Evolutionary conservation across 192 early-diverging fungal genomes (phyloP).

Genomic region (Umbelopsis sp.): DNA sequence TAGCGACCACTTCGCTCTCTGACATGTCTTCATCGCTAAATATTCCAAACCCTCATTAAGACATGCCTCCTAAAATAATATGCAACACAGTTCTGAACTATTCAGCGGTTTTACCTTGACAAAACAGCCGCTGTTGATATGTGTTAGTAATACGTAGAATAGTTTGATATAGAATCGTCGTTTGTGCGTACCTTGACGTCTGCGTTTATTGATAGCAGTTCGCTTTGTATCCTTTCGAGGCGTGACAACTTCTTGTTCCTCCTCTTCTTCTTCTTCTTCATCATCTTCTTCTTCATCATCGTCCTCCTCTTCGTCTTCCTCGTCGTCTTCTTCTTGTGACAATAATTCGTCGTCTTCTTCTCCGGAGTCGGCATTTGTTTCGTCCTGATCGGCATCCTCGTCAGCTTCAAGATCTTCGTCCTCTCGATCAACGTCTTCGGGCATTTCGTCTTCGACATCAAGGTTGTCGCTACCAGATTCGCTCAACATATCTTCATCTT

Average conservation of each 20-base stretch:
- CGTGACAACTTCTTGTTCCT: conserved; percentile 1
- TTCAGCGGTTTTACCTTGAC: not conserved
- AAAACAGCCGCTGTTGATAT: not conserved
- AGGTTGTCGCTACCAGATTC: conserved; percentile 7
- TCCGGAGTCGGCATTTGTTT: not conserved
- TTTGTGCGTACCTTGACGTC: conserved; percentile 14
- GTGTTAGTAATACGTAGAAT: not conserved
- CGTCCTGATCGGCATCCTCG: conserved; percentile 20
- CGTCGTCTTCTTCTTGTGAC: conserved; percentile 23
- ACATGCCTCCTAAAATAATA: too few species aligned
- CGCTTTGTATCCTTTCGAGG: not conserved
- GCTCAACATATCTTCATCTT: conserved; percentile 10
- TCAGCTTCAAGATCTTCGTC: conserved; percentile 27
- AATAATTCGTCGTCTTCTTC: conserved; percentile 12
- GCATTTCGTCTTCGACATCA: conserved; percentile 20
- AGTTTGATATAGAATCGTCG: not conserved
- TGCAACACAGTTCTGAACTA: too few species aligned
- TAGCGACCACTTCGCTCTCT: conserved; percentile 29
- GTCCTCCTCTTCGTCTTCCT: conserved; percentile 17
- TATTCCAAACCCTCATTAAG: too few species aligned
- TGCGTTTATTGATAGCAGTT: conserved; percentile 6
- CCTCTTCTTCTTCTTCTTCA: conserved; percentile 18
- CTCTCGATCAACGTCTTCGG: conserved; percentile 21
- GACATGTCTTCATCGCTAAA: conserved; percentile 20
- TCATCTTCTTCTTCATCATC: conserved; percentile 23